Base-by-base conservation (phyloP, 139 green algal genomes). In the Asterochloris erici region DNA sequence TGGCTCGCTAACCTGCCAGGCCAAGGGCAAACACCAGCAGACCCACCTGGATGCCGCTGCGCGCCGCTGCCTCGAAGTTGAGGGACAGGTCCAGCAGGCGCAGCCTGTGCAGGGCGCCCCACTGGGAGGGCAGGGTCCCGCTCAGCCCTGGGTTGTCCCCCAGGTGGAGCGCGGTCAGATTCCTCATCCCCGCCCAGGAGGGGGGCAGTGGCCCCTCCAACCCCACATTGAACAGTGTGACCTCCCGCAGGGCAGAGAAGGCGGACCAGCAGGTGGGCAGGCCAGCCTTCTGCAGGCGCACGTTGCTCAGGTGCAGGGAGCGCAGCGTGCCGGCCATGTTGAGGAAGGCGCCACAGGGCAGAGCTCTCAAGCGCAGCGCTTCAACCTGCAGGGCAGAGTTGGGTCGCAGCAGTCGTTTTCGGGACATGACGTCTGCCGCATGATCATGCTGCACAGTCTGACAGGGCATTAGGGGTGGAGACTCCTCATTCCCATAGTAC, bases 151-250 rank as follows among this genome's bases (percentile, higher is more conserved):
- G 63, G 17, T 82, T 82, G 63, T 82, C 78, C n/a, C 78, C 63
- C 29, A 82, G 64, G 15, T 73, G 63, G 17, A 82, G 78, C 13
- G 60, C 26, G 27, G 63, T 82, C 63, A 82, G 38, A 26, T 73
- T 74, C 61, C 63, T 73, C 78, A 82, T 73, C 2, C 78, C 63
- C 6, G 63, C 78, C 78, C 78, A 82, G 14, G 63, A 28, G 61
- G 78, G n/a, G 12, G 78, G 78, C 78, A 82, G 28, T 11, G 26
- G 73, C 27, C 78, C 78, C 78, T 61, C 63, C 78, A 82, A 17
- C 27, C 69, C 63, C 60, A 80, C n/a, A 23, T 29, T 29, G 24
- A 60, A 15, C 54, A 80, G 61, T 13, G 38, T 68, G 60, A 80
- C 12, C 76, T 80, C 76, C n/a, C 61, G 76, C 60, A 80, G 9